A percentile compares a stretch with the other conserved stretches of the same genome.
Evolutionary conservation across 2,329 filamentous ascomycete species (phyloP).

Genomic region (Malbranchea zuffiana): DNA sequence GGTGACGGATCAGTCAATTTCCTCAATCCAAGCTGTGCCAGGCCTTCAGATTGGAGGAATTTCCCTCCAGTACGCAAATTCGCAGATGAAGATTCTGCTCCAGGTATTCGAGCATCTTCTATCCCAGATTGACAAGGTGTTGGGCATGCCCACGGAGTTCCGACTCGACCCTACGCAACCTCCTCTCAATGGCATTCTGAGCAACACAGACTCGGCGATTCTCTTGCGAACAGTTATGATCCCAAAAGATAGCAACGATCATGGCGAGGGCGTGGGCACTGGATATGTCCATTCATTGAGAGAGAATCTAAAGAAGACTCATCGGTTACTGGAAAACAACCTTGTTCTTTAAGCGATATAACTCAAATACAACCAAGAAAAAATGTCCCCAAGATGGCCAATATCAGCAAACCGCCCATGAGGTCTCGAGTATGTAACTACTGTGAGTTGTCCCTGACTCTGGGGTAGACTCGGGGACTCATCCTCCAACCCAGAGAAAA

Average conservation of each 20-base stretch:
- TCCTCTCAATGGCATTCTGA: not conserved
- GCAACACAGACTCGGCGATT: not conserved
- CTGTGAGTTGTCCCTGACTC: too few relatives aligned
- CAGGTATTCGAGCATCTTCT: conserved; percentile 1
- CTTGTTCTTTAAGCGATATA: not conserved
- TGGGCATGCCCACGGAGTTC: conserved; percentile 2
- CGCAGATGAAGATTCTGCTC: not conserved
- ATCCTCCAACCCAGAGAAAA: too few relatives aligned
- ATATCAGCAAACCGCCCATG: too few relatives aligned
- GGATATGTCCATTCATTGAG: conserved; percentile 2
- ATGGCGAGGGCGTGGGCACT: not conserved
- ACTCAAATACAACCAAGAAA: too few relatives aligned
- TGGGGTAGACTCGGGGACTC: too few relatives aligned
- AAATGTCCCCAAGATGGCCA: too few relatives aligned
- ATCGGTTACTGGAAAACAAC: not conserved
- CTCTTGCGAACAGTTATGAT: conserved; percentile 1
- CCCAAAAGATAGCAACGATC: not conserved
- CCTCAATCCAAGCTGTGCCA: not conserved
- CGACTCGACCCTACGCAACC: conserved; percentile 1
- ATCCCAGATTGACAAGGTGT: not conserved
- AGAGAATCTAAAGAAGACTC: conserved; percentile 2
- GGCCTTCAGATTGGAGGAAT: not conserved
- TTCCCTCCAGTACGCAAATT: not conserved
- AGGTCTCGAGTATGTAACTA: too few relatives aligned
- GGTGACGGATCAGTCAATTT: not conserved